phyloP scores from a whole-genome alignment of 345 rosid genomes.

The Brassica rapa region DNA sequence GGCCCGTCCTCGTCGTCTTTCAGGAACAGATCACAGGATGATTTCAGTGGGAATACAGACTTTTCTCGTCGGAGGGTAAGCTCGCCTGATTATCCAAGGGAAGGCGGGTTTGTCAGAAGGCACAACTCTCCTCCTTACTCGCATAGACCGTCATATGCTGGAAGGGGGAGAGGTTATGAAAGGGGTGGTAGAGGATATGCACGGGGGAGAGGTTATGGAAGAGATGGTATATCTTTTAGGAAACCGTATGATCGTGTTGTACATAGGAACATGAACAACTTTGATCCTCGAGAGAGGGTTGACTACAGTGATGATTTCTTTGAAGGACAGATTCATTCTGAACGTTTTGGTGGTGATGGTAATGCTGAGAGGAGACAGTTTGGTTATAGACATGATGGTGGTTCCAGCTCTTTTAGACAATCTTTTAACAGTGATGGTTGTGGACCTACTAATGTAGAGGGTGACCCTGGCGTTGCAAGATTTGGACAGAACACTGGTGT shows the following conservation, averaged over 20 bases:
- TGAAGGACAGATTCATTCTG: conserved; percentile 57
- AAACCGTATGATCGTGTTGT: conserved; percentile 60
- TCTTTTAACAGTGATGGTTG: conserved; percentile 50
- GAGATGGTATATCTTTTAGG: conserved; percentile 57
- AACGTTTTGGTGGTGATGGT: conserved; percentile 62
- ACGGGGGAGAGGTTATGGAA: conserved; percentile 56
- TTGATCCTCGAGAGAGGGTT: conserved; percentile 66
- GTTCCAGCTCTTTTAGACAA: conserved; percentile 63
- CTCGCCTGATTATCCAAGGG: conserved; percentile 67
- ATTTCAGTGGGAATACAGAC: conserved; percentile 60
- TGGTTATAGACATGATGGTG: conserved; percentile 65
- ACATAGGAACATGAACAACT: conserved; percentile 57
- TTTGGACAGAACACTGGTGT: conserved; percentile 50
- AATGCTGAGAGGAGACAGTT: conserved; percentile 65
- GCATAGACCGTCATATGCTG: conserved; percentile 54
- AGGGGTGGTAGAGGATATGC: conserved; percentile 33
- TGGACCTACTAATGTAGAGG: conserved; percentile 51
- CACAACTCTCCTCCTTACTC: conserved; percentile 68
- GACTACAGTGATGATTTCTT: conserved; percentile 53
- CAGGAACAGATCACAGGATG: conserved; percentile 74
- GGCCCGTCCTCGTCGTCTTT: conserved; percentile 69
- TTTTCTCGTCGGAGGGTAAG: conserved; percentile 58
- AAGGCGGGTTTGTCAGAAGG: conserved; percentile 57
- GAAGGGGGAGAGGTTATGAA: conserved; percentile 46
- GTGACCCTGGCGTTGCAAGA: conserved; percentile 59